Base-by-base conservation (phyloP, 495 filamentous ascomycete species). In the Penicillium flavigenum region DNA sequence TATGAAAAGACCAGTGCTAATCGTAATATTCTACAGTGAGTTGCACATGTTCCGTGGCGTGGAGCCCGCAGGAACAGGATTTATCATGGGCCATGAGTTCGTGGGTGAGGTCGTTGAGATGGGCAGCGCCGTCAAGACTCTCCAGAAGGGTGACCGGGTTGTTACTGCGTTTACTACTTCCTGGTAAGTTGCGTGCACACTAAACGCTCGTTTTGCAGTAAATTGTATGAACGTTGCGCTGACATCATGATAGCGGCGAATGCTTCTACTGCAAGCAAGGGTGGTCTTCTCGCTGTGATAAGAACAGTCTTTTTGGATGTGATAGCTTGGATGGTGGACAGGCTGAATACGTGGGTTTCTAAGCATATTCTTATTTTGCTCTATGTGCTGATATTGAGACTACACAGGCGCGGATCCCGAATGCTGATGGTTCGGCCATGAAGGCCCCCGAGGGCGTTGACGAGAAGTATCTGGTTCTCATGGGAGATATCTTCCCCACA, bases 201-300 rank as follows among this genome's bases (percentile, higher is more conserved):
- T 27, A 20, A 3, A 16, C 10, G 45, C n/a, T 48, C n/a, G 16
- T 17, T 39, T 17, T 17, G 7, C 9, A n/a, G 5, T 38, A n/a
- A n/a, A 29, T 31, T 16, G n/a, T 22, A 53, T 8, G 10, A n/a
- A 32, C 34, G 14, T 50, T 19, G 26, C 11, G 16, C 58, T 64
- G 42, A 66, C 26, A 57, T 14, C 14, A 36, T 47, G 29, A 52
- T 60, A 91, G 89, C 74, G 83, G 84, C 44, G 78, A 86, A 39
- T 97, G 93, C 74, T 97, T 93, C 79, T 97, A 96, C 79, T 98
- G 93, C 81, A 83, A 78, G 44, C 82, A 87, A 58, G 88, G 87
- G 17, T 88, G 81, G 72, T 91, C 91, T 11, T 92, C 91, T 10
- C 87, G 93, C 50, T 98, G 94, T 71, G 78, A 79, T n/a, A 83